These are phyloP conservation scores for Madurella mycetomatis DNA, from an alignment of 2,329 filamentous ascomycete species.

Conservation along the genomic window DNA sequence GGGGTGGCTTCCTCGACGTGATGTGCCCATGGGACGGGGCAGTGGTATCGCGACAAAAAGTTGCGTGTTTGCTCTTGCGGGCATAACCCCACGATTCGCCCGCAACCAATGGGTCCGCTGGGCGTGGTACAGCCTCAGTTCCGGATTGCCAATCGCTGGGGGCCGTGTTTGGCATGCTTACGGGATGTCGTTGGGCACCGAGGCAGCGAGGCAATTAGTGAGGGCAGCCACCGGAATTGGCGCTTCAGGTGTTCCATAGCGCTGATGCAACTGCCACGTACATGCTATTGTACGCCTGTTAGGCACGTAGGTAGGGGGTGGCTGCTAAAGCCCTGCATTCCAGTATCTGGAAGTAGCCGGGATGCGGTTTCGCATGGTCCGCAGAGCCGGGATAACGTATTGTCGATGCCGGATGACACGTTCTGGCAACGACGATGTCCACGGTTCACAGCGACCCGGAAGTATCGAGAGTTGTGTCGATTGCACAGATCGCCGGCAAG, in stretches of 20 bases:
- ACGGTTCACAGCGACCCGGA: no score
- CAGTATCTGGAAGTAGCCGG: slow-evolving; percentile 5
- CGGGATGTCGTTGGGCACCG: slow-evolving; percentile 22
- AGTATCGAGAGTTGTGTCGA: no score
- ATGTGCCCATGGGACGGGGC: no score
- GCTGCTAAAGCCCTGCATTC: slow-evolving; percentile 11
- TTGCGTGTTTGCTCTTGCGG: background rate
- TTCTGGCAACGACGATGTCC: no score
- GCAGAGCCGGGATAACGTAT: no score
- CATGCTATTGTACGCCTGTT: background rate
- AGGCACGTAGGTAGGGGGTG: background rate
- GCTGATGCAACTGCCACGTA: slow-evolving; percentile 23
- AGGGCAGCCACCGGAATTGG: background rate
- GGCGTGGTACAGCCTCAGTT: slow-evolving; percentile 17
- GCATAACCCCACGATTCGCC: slow-evolving; percentile 19
- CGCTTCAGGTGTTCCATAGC: slow-evolving; percentile 7
- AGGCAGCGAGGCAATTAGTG: slow-evolving; percentile 13
- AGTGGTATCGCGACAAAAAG: no score
- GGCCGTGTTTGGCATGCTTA: background rate
- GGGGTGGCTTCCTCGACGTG: no score
- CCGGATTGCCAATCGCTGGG: background rate
- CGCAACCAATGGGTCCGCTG: slow-evolving; percentile 9
- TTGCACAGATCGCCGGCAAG: no score
- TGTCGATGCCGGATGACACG: no score
- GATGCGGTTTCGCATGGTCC: no score